phyloP scores from a whole-genome alignment of 352 stramenopile genomes.

The Globisporangium heterothallicum region DNA sequence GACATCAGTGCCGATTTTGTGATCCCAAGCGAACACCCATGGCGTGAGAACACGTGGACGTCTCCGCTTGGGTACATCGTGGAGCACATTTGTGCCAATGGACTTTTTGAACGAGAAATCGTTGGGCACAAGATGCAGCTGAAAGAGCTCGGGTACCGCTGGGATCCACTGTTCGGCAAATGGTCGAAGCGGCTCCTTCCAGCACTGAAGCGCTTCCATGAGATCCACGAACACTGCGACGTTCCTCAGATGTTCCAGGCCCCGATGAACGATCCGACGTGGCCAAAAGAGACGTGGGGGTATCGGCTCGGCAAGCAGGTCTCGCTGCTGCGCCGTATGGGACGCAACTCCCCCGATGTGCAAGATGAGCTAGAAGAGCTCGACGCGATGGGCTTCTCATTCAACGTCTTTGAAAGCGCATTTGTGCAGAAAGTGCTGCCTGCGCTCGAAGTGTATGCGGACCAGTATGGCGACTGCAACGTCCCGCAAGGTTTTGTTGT shows the following conservation, averaged over 20 bases:
- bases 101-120: conserved; percentile 42
- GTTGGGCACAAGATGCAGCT: conserved; percentile 27
- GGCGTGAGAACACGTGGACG: conserved; percentile 34
- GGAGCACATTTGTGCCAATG: conserved; percentile 29
- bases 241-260: conserved; percentile 89
- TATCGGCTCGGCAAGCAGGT: conserved; percentile 87
- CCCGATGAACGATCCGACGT: conserved; percentile 58
- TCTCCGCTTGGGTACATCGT: conserved; percentile 57
- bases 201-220: conserved; percentile 70
- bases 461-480: conserved; percentile 81
- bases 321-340: conserved; percentile 42
- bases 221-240: conserved; percentile 81
- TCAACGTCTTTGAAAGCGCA: conserved; percentile 54
- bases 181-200: conserved; percentile 48
- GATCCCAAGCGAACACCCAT: conserved; percentile 41
- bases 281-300: conserved; percentile 76
- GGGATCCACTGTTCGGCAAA: conserved; percentile 53
- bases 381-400: conserved; percentile 60
- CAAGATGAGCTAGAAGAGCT: conserved; percentile 48
- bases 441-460: conserved; percentile 81
- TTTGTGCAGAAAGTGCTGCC: conserved; percentile 54
- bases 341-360: conserved; percentile 34
- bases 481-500: conserved; percentile 90
- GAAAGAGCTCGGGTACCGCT: conserved; percentile 49
- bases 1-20: conserved; percentile 50